Conservation (phyloP, 2,329 filamentous ascomycete species). For the Colletotrichum filicis region DNA sequence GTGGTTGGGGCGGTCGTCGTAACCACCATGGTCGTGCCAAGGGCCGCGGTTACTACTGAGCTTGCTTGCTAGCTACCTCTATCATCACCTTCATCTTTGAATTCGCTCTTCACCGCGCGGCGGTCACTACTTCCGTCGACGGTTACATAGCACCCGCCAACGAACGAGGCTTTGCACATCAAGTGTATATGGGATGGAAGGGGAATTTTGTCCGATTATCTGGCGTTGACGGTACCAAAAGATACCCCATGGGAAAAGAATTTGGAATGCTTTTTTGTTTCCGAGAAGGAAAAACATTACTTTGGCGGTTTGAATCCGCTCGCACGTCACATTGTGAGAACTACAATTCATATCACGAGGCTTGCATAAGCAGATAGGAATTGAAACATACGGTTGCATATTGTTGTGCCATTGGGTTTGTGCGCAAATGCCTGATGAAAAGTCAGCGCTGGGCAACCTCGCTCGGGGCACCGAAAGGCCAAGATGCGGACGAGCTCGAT, state of each 20-base stretch:
- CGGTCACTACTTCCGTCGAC: not conserved
- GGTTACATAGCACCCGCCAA: not conserved
- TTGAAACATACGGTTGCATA: not conserved
- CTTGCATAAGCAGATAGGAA: not conserved
- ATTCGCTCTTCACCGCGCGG: too few relatives aligned
- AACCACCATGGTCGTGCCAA: conserved; percentile 20
- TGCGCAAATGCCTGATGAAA: too few relatives aligned
- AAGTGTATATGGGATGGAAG: not conserved
- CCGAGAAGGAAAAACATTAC: not conserved
- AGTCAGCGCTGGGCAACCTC: too few relatives aligned
- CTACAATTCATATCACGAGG: not conserved
- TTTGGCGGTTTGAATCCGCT: not conserved
- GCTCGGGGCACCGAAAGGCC: too few relatives aligned
- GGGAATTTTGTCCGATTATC: conserved; percentile 15
- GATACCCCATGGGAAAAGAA: conserved; percentile 29
- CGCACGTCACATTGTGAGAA: not conserved
- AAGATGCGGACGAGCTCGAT: too few relatives aligned
- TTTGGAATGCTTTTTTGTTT: conserved; percentile 1
- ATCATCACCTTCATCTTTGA: not conserved
- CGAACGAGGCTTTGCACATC: not conserved
- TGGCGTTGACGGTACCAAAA: conserved; percentile 28
- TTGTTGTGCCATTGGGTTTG: not conserved
- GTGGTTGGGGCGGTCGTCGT: conserved; percentile 11
- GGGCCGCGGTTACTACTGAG: conserved; percentile 30
- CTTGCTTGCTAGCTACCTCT: not conserved